Conservation (phyloP, 140 eudicot genomes). For the Bidens hawaiensis region DNA sequence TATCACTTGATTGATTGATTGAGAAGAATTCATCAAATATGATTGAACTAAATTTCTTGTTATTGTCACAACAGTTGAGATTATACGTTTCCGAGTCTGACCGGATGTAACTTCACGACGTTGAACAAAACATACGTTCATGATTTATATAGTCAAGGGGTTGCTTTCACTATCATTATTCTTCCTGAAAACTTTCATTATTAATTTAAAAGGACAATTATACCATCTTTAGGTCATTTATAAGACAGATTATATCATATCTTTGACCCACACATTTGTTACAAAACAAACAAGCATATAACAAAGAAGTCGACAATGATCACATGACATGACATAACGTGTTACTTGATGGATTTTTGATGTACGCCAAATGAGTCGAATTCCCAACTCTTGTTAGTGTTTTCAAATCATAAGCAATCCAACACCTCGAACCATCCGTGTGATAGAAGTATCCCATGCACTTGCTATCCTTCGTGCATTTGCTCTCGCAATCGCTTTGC, state of each 20-base stretch:
- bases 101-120: neutral
- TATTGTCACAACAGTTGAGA: no score
- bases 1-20: no score
- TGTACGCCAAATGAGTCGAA: conserved; percentile 40
- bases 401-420: conserved; percentile 51
- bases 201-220: neutral
- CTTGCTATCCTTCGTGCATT: conserved; percentile 48
- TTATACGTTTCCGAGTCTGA: no score
- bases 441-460: conserved; percentile 57
- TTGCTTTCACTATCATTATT: neutral
- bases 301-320: neutral
- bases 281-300: neutral
- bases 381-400: conserved; percentile 38
- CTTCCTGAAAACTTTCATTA: neutral
- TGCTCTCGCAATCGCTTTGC: conserved; percentile 34
- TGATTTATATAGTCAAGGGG: neutral
- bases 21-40: no score
- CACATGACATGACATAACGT: neutral
- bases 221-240: neutral
- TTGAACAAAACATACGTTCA: neutral
- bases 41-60: no score
- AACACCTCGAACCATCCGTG: conserved; percentile 39
- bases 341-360: conserved; percentile 30
- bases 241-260: neutral
- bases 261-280: conserved; percentile 3